phyloP scores from a whole-genome alignment of 106 monocot genomes.

The Cymbidium sinense region DNA sequence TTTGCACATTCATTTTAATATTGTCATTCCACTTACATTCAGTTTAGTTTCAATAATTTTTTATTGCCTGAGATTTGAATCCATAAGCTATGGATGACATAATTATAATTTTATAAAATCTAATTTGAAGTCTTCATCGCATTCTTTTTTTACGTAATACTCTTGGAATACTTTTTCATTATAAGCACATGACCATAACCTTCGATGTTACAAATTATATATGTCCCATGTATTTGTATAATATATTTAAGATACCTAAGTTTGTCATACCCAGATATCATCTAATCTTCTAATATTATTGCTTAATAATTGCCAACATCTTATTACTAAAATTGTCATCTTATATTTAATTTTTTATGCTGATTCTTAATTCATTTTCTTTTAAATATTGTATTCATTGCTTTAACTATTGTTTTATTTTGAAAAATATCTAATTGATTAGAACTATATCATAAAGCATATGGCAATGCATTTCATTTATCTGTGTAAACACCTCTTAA shows the following conservation, averaged over 20 bases:
- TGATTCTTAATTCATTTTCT: background rate
- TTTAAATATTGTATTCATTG: background rate
- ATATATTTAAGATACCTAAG: background rate
- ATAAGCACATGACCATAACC: background rate
- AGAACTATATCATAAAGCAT: too few relatives aligned
- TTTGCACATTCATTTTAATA: background rate
- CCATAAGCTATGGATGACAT: too few relatives aligned
- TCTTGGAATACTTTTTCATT: background rate
- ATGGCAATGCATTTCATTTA: too few relatives aligned
- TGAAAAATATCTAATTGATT: background rate
- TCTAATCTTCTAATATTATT: background rate
- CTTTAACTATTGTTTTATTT: background rate
- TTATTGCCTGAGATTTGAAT: background rate
- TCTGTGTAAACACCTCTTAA: too few relatives aligned
- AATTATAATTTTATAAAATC: background rate
- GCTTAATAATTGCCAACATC: background rate
- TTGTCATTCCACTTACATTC: background rate
- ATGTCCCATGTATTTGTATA: background rate
- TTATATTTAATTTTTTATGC: background rate
- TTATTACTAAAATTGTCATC: background rate
- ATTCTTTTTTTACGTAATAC: background rate
- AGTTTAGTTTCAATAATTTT: too few relatives aligned
- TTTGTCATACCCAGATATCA: background rate
- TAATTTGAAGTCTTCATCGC: background rate
- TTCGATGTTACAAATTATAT: background rate